Conservation (phyloP, 345 rosid species). For the Clausena lansium region DNA sequence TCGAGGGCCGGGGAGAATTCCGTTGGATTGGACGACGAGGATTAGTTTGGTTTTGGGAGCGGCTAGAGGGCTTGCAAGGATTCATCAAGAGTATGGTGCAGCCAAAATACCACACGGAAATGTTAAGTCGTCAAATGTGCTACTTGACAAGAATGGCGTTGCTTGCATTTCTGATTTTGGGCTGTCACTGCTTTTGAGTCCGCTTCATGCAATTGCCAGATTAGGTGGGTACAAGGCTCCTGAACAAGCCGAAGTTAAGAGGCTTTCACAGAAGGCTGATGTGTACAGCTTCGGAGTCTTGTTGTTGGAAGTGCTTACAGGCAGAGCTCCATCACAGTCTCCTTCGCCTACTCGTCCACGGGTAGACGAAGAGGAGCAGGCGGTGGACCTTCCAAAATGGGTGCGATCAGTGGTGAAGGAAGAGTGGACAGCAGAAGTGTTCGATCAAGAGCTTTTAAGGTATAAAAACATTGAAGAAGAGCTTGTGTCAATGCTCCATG, state of each 20-base stretch:
- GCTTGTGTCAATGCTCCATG: constrained; percentile 88
- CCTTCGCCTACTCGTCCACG: constrained; percentile 71
- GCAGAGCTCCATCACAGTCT: constrained; percentile 69
- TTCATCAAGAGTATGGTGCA: constrained; percentile 64
- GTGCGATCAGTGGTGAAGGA: constrained; percentile 92
- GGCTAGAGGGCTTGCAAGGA: constrained; percentile 77
- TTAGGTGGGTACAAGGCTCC: constrained; percentile 96
- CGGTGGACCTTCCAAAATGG: constrained; percentile 85
- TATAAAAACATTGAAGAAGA: constrained; percentile 94
- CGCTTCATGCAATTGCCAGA: constrained; percentile 81
- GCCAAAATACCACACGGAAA: constrained; percentile 87
- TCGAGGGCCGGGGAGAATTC: constrained; percentile 86
- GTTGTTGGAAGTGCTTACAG: constrained; percentile 80
- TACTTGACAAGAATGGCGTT: constrained; percentile 81
- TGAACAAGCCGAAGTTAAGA: constrained; percentile 74
- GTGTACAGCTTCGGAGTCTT: constrained; percentile 89
- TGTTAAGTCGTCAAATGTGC: constrained; percentile 74
- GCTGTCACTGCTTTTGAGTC: constrained; percentile 74
- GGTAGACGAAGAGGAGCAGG: constrained; percentile 53
- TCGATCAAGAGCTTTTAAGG: constrained; percentile 90
- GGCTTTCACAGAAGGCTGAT: constrained; percentile 83
- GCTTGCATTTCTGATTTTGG: constrained; percentile 91
- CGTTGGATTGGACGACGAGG: constrained; percentile 97
- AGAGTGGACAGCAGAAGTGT: constrained; percentile 98
- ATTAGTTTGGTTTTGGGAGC: constrained; percentile 86